Percentiles rank a stretch among this genome's conserved stretches.
phyloP scores from a whole-genome alignment of 169 alveolate species.

The Theileria parva region DNA sequence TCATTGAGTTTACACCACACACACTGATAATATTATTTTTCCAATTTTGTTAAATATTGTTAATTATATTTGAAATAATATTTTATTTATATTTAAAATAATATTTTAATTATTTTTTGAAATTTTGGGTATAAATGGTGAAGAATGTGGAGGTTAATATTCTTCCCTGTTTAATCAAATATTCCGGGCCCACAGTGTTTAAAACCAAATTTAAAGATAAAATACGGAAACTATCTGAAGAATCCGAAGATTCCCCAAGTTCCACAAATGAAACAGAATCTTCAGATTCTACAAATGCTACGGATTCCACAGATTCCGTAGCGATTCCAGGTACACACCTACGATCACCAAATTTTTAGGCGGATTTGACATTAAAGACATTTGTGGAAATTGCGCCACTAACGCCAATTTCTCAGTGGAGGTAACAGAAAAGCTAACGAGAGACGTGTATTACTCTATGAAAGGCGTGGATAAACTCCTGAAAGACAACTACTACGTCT shows the following conservation, averaged over 20 bases:
- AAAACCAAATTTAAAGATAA: conserved; percentile 26
- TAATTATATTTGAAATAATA: background rate
- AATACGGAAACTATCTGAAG: background rate
- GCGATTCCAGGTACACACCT: conserved; percentile 10
- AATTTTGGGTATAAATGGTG: background rate
- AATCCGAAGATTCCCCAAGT: background rate
- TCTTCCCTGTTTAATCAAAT: conserved; percentile 60
- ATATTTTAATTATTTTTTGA: background rate
- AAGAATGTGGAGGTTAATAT: conserved; percentile 38
- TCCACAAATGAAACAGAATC: background rate
- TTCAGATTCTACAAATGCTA: background rate
- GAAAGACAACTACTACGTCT: conserved; percentile 40
- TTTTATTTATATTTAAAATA: background rate
- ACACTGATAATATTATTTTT: background rate
- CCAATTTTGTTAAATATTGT: background rate
- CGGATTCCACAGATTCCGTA: background rate
- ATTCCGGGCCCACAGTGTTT: conserved; percentile 40
- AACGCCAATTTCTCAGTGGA: conserved; percentile 28
- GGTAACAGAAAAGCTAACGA: conserved; percentile 21
- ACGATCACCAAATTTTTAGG: background rate
- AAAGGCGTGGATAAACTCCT: conserved; percentile 41
- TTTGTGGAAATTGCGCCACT: conserved; percentile 34
- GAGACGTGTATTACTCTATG: conserved; percentile 39
- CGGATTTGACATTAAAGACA: conserved; percentile 22
- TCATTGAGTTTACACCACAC: background rate